Evolutionary conservation across 768 basidiomycete genomes (phyloP).

Genomic region (Pleurotus cornucopiae): DNA sequence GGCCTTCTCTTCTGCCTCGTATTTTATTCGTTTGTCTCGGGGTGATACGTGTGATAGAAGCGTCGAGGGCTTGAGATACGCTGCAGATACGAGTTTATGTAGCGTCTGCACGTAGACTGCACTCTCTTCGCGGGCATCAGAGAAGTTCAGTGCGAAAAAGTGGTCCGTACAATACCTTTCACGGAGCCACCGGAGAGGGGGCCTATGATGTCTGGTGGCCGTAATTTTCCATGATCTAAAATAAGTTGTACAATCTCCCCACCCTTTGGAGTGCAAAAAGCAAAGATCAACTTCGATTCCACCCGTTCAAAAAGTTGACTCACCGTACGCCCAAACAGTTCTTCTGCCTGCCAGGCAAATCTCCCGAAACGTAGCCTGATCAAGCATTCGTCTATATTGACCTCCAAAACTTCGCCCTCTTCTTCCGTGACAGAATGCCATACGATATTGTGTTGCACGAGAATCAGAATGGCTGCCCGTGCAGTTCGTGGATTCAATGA

Average conservation of each 20-base stretch:
- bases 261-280: constrained; percentile 40
- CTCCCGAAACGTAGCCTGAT: constrained; percentile 78
- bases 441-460: constrained; percentile 89
- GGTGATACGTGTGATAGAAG: constrained; percentile 75
- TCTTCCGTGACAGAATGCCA: constrained; percentile 77
- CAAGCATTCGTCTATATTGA: constrained; percentile 82
- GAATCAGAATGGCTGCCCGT: constrained; percentile 66
- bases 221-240: constrained; percentile 84
- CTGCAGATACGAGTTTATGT: constrained; percentile 63
- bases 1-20: constrained; percentile 73
- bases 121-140: constrained; percentile 11
- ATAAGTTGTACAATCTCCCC: constrained; percentile 72
- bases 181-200: constrained; percentile 46
- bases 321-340: constrained; percentile 68
- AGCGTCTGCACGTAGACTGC: constrained; percentile 57
- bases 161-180: constrained; percentile 41
- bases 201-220: constrained; percentile 63
- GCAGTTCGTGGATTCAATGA: constrained; percentile 62
- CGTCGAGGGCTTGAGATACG: constrained; percentile 81
- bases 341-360: constrained; percentile 71
- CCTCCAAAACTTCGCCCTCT: constrained; percentile 74
- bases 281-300: background rate
- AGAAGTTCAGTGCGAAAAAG: background rate
- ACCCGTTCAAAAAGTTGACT: constrained; percentile 20
- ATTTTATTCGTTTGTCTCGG: constrained; percentile 73